phyloP scores from a whole-genome alignment of 1,284 basidiomycete species.

The Ceratobasidium sp. region DNA sequence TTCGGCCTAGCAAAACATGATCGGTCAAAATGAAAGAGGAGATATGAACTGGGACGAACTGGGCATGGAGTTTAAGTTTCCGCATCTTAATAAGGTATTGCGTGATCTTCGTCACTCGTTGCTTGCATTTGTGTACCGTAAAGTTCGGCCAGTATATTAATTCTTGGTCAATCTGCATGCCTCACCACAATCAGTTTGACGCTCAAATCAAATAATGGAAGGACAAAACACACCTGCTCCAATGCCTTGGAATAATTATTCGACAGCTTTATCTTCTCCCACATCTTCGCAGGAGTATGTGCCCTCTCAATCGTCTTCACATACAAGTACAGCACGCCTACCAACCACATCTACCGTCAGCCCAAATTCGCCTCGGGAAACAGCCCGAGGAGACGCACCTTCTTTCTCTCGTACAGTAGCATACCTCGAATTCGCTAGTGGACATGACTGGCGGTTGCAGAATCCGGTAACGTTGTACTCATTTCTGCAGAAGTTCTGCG shows the following conservation, averaged over 20 bases:
- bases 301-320: conserved; percentile 98
- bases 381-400: conserved; percentile 67
- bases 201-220: background rate
- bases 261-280: conserved; percentile 94
- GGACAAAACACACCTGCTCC: conserved; percentile 73
- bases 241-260: conserved; percentile 95
- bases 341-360: background rate
- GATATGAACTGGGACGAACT: conserved; percentile 84
- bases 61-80: conserved; percentile 85
- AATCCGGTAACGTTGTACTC: conserved; percentile 99
- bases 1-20: conserved; percentile 72
- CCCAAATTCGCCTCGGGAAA: background rate
- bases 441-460: conserved; percentile 96
- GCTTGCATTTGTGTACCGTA: conserved; percentile 98
- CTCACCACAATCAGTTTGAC: background rate
- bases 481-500: conserved; percentile 98
- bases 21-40: conserved; percentile 12
- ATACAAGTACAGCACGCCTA: conserved; percentile 93
- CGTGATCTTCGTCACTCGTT: conserved; percentile 98
- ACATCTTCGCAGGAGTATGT: conserved; percentile 95
- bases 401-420: conserved; percentile 97
- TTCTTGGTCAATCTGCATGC: conserved; percentile 86
- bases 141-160: conserved; percentile 98
- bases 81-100: conserved; percentile 99
- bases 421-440: conserved; percentile 95